Evolutionary conservation across 331 rosid genomes (phyloP), one percentile per base, ranked within the genome.

Genomic region (Dryas integrifolia): DNA sequence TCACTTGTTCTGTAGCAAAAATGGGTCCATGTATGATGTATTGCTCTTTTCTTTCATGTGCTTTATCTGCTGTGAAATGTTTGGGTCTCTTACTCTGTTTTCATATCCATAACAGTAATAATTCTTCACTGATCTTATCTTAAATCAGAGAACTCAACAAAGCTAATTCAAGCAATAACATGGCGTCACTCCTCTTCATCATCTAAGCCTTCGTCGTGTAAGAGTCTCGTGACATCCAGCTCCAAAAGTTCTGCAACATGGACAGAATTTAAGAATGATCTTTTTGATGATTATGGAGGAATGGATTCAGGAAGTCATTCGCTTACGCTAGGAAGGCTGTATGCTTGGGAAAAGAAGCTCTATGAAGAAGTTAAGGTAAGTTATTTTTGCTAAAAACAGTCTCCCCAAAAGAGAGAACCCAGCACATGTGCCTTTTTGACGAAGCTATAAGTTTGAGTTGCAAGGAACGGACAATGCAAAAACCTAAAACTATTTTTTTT

Each of bases 281-380:
- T 95, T 4, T 89, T 92, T 40, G 96, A 95, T 46, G 96, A 89
- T 81, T 87, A 82, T 60, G 96, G 88, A 57, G 92, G 96, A 77
- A 94, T 95, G 99, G 86, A 76, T 65, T 89, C 99, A 2, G 99
- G 98, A 79, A 89, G 97, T 78, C 99, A 95, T 82, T 88, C 91
- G 11, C 87, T 86, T 26, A 95, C 99, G n/a, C 72, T 95, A 2
- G 98, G 86, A 77, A 87, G 99, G 81, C 68, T 95, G 48, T 92
- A 88, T 78, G 97, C 96, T 62, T 95, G 97, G 99, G 99, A 95
- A 82, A 91, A 95, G 89, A 95, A 95, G 75, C 87, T 95, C 62
- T 95, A 86, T 46, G 97, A 95, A 76, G 96, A 92, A 86, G 98
- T 95, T 65, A 95, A 89, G 99, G 99, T 92, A 75, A 65, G 74